phyloP scores from a whole-genome alignment of 768 basidiomycete species.

The Hydnum rufescens region DNA sequence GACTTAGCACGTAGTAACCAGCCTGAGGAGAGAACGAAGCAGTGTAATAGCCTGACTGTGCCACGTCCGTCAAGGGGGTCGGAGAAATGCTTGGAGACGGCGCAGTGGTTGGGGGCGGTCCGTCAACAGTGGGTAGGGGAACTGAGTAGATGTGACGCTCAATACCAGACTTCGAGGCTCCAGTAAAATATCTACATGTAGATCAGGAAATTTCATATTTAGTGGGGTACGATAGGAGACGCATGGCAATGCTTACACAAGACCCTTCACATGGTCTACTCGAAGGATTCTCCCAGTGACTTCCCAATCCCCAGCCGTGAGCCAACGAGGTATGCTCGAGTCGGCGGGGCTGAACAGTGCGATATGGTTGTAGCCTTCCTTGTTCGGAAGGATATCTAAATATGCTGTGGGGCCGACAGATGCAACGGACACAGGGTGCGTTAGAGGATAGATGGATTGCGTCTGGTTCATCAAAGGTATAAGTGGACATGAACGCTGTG shows the following conservation, averaged over 20 bases:
- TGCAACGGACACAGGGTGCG: slow-evolving; percentile 17
- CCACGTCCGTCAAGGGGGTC: slow-evolving; percentile 16
- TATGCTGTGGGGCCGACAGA: slow-evolving; percentile 40
- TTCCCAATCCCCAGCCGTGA: slow-evolving; percentile 84
- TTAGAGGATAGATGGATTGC: slow-evolving; percentile 43
- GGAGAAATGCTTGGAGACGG: slow-evolving; percentile 10
- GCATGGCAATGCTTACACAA: slow-evolving; percentile 41
- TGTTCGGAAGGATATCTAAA: slow-evolving; percentile 70
- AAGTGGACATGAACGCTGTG: background rate
- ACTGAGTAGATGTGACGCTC: slow-evolving; percentile 73
- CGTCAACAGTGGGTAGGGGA: slow-evolving; percentile 34
- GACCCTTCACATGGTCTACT: slow-evolving; percentile 42
- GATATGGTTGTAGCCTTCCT: slow-evolving; percentile 77
- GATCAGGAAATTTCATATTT: background rate
- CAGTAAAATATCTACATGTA: slow-evolving; percentile 78
- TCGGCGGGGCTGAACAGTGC: slow-evolving; percentile 72
- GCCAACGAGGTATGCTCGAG: slow-evolving; percentile 49
- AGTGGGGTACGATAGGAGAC: background rate
- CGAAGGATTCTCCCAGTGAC: slow-evolving; percentile 55
- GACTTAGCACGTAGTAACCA: slow-evolving; percentile 65
- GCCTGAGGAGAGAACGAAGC: slow-evolving; percentile 68
- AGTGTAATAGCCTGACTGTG: slow-evolving; percentile 33
- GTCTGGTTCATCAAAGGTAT: slow-evolving; percentile 20
- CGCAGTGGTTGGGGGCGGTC: slow-evolving; percentile 31
- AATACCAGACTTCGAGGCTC: slow-evolving; percentile 61